Evolutionary conservation across 805 yeast genomes (phyloP).

Genomic region (Tanozyma kutaoensis): DNA sequence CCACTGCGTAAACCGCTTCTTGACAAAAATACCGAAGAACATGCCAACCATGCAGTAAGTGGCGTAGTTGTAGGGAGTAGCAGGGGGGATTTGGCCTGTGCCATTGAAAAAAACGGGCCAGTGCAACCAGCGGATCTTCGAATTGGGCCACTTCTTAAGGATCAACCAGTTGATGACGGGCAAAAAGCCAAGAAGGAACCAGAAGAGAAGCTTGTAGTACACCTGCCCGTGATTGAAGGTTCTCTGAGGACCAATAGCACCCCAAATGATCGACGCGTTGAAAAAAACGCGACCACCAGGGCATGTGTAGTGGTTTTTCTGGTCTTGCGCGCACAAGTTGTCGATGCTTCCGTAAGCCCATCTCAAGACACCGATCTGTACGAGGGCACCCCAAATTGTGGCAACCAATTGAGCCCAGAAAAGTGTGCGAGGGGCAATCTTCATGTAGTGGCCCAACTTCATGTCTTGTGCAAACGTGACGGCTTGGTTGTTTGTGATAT

Average conservation of each 20-base stretch:
- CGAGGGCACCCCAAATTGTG: constrained; percentile 19
- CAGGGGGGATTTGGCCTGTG: constrained; percentile 56
- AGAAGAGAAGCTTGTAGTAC: constrained; percentile 17
- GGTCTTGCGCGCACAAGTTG: constrained; percentile 17
- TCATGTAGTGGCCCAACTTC: constrained; percentile 2
- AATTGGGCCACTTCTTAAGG: constrained; percentile 28
- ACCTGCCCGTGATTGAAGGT: constrained; percentile 6
- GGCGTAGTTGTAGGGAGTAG: constrained; percentile 56
- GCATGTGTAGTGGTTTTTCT: constrained; percentile 21
- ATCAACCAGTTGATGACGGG: constrained; percentile 25
- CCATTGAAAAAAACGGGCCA: constrained; percentile 32
- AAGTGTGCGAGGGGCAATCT: constrained; percentile 23
- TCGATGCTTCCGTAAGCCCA: constrained; percentile 4
- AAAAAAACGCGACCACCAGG: constrained; percentile 27
- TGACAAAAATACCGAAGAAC: constrained; percentile 24
- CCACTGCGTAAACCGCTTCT: constrained; percentile 29
- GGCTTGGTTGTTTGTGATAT: constrained; percentile 20
- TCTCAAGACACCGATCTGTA: neutral
- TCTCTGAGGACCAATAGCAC: constrained; percentile 20
- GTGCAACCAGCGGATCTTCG: constrained; percentile 15
- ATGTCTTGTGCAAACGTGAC: constrained; percentile 29
- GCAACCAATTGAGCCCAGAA: constrained; percentile 32
- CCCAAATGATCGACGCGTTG: constrained; percentile 32
- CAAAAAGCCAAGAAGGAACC: constrained; percentile 23
- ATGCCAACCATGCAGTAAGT: constrained; percentile 32